Base-by-base conservation (phyloP, 495 filamentous ascomycete species). In the Talaromyces proteolyticus region DNA sequence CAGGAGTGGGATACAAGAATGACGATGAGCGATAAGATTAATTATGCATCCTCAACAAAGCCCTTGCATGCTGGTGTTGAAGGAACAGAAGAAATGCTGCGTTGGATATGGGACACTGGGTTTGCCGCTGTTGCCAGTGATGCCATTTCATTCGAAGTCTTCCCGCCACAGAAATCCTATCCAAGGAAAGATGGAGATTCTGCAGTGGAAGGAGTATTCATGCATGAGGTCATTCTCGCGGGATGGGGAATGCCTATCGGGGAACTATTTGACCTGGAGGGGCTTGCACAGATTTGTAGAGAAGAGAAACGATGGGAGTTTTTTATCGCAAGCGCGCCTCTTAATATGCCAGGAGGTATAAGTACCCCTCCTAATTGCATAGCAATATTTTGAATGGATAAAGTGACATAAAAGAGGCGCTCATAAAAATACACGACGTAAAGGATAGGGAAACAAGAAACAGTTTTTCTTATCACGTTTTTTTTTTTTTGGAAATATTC, bases 181-280 rank as follows among this genome's bases (percentile, higher is more conserved):
- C 57, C 64, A 4, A 63, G 63, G n/a, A 60, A 64, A 39, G 55
- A 47, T 29, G 55, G 57, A n/a, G 57, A 65, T 41, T 12, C 18
- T 8, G 24, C 25, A 12, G 45, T 47, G 45, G 17, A 36, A 22
- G 45, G 45, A 1, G 23, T 69, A 3, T 62, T 67, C 36, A 50
- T 81, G 39, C 77, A 80, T 57, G 69, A 82, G 49, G 76, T 72
- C 60, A 55, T 79, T 2, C 63, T 83, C 10, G 70, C 66, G 20
- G 73, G 74, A 50, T 83, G 75, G 76, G 79, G 79, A 2, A 65
- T 73, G 58, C 79, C 79, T 11, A 76, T 82, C 51, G 78, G 79
- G 0, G 79, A 82, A 59, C 58, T 81, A 44, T 81, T 78, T 61
- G 73, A 81, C 59, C 59, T 81, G 19, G 75, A 80, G 55, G 66